Evolutionary conservation across 192 early-diverging fungal species (phyloP), one percentile per base, ranked within the genome.

Genomic region (Umbelopsis sp.): DNA sequence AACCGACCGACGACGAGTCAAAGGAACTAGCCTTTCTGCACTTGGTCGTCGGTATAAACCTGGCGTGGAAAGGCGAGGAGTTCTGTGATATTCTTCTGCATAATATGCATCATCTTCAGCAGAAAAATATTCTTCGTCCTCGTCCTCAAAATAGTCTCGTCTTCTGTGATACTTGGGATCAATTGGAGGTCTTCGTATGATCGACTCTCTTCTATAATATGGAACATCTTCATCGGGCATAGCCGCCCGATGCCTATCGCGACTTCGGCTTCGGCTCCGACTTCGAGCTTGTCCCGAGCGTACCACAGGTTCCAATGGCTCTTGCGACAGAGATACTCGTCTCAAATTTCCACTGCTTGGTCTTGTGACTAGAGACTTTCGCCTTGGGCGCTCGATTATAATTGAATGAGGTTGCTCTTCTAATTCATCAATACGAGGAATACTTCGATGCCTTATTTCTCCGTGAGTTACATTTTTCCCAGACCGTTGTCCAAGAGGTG

Each of bases 341-440:
- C 30, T 61, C 55, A 61, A 61, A n/a, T 61, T 13, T 61, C 55
- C 55, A 61, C 55, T 61, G 13, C 23, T 61, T 37, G 55, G 55
- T 16, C 30, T 61, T 12, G 27, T 35, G 13, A 33, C 18, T 13
- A 61, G 55, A 27, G 55, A 61, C 12, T 35, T 27, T 25, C 55
- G 55, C 16, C 55, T 61, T 8, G 55, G 55, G 2, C 55, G 55
- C 27, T 61, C 55, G 35, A 18, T 27, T 12, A 35, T 30, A 16
- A 12, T 10, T 35, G 55, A 2, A 25, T 27, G 25, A 61, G 12
- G 27, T 6, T 41, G 37, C 10, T 61, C 55, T 1, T 61, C 55
- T 13, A 25, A 35, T 18, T 61, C 55, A 12, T 35, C 55, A 2
- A 30, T 37, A 18, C 55, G 55, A 16, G 55, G 55, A n/a, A 61